Base-by-base conservation (phyloP, 352 stramenopile genomes). In the Globisporangium acanthophoron region DNA sequence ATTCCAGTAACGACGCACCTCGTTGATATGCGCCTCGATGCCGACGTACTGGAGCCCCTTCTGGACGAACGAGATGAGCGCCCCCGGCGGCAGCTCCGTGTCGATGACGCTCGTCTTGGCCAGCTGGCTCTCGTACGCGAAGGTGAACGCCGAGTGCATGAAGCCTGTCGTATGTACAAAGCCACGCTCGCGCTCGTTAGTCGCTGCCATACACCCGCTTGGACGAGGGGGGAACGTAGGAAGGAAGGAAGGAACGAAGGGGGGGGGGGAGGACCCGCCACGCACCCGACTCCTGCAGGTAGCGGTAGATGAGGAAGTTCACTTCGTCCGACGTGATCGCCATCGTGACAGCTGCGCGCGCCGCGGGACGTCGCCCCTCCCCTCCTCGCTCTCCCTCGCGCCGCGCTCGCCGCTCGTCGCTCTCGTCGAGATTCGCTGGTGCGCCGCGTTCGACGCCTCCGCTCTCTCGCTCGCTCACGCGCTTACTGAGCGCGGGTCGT, bases 291-390 rank as follows among this genome's bases (percentile, higher is more conserved):
- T 98, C 95, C 62, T 98, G 92, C 50, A 99, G 83, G 70, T 99
- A 99, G 59, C 96, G 82, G 73, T 98, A 99, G 27, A 99, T 87
- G 43, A 99, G 81, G 75, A 98, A 98, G 73, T 99, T 99, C 33
- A 99, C 79, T 78, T 99, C 97, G 65, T 99, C 96, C 54, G 86
- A 96, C 40, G 80, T 96, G 65, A 97, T 93, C 63, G 85, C 78
- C 90, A 97, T 96, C 37, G 70, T 62, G 41, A 21, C 43, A 11
- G 35, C 35, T 20, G 47, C 16, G 35, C 37, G 4, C 35, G 31
- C 5, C 7, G 41, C 5, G 33, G 55, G 37, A 21, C 11, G 21
- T n/a, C 16, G 55, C 9, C n/a, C 15, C n/a, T 41, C 18, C 31
- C 37, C 13, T 50, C 47, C 41, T 33, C 35, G 46, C 13, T 58